phyloP scores from a whole-genome alignment of 2,329 filamentous ascomycete species.

The Fusarium penzigii region DNA sequence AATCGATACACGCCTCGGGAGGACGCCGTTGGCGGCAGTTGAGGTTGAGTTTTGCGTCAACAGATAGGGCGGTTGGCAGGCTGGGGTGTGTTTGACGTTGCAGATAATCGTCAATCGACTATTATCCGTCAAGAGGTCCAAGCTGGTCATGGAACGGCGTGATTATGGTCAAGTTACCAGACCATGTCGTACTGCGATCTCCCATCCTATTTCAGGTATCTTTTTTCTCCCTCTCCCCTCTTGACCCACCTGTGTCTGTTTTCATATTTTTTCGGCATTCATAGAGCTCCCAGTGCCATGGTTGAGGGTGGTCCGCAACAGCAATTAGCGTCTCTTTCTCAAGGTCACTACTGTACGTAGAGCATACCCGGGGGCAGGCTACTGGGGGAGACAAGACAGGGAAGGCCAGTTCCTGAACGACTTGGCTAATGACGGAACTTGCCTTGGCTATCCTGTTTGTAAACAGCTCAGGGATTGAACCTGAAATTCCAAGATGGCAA shows the following conservation, averaged over 20 bases:
- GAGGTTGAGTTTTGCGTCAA: background rate
- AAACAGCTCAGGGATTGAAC: background rate
- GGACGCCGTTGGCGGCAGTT: too few species aligned
- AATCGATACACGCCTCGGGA: background rate
- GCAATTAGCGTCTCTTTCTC: constrained; percentile 15
- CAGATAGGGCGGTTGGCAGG: background rate
- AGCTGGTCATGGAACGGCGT: background rate
- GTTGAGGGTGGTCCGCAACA: constrained; percentile 11
- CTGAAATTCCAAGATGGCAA: background rate
- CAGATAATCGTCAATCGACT: background rate
- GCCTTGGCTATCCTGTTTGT: too few species aligned
- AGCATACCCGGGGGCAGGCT: background rate
- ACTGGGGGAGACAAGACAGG: background rate
- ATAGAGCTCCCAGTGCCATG: constrained; percentile 18
- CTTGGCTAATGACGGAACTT: background rate
- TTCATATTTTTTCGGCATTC: background rate
- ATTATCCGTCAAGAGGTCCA: background rate
- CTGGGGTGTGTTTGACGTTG: too few species aligned
- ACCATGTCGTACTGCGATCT: background rate
- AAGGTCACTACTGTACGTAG: constrained; percentile 4
- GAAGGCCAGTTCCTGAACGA: background rate
- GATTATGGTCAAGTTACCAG: background rate
- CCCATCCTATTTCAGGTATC: background rate
- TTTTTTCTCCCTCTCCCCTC: background rate
- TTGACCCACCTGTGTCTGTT: background rate